phyloP scores from a whole-genome alignment of 1,139 yeast genomes.

The Hemisphaericaspora xylanilytica region DNA sequence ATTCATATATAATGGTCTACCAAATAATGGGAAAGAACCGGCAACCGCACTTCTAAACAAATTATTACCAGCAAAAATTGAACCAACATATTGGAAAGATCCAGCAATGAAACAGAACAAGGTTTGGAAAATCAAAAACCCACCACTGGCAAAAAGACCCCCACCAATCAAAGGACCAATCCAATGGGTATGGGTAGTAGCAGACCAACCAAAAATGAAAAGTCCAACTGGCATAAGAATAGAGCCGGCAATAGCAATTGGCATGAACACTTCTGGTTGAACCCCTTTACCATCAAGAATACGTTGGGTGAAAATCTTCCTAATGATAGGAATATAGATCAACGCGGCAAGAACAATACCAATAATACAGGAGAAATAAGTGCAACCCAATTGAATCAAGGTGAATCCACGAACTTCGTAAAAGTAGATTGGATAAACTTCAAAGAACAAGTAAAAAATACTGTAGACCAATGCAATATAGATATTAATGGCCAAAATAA shows the following conservation, averaged over 20 bases:
- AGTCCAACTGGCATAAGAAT: constrained; percentile 30
- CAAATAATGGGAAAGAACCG: constrained; percentile 34
- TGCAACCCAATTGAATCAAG: constrained; percentile 25
- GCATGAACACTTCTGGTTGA: constrained; percentile 61
- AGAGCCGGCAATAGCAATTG: constrained; percentile 41
- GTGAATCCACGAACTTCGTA: constrained; percentile 23
- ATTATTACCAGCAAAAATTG: constrained; percentile 32
- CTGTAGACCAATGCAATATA: constrained; percentile 33
- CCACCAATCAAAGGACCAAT: constrained; percentile 32
- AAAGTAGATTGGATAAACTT: constrained; percentile 33
- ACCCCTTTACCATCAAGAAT: constrained; percentile 34
- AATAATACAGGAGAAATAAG: constrained; percentile 21
- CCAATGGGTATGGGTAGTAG: constrained; percentile 30
- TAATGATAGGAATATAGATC: constrained; percentile 21
- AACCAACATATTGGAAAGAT: constrained; percentile 44
- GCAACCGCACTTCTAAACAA: constrained; percentile 28
- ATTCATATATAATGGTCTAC: constrained; percentile 45
- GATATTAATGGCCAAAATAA: constrained; percentile 29
- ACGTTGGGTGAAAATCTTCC: constrained; percentile 25
- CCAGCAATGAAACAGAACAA: constrained; percentile 57
- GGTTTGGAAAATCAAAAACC: constrained; percentile 32
- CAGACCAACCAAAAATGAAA: constrained; percentile 35
- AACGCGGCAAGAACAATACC: constrained; percentile 23
- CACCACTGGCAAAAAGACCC: constrained; percentile 27
- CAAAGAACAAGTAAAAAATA: constrained; percentile 33